Percentiles rank a stretch among this genome's conserved stretches.
These are phyloP conservation scores for Adansonia digitata DNA, from an alignment of 345 rosid species.

Conservation along the genomic window DNA sequence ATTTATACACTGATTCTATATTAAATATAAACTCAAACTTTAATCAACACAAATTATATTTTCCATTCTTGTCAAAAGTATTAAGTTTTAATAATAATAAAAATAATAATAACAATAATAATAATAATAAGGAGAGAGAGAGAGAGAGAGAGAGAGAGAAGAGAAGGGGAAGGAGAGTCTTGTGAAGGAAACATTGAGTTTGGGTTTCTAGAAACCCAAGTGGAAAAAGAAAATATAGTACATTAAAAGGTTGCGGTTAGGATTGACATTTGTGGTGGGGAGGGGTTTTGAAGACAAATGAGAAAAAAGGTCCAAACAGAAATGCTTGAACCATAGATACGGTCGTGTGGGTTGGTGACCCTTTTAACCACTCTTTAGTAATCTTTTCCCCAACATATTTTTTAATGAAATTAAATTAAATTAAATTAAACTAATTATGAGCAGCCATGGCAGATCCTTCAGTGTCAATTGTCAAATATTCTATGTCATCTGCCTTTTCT, in stretches of 20 bases:
- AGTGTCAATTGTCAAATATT: constrained; percentile 18
- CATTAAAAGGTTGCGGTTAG: constrained; percentile 32
- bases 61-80: not conserved
- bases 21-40: too few relatives aligned
- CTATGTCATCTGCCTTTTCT: not conserved
- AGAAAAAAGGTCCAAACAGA: constrained; percentile 15
- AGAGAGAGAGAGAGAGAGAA: too few relatives aligned
- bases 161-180: not conserved
- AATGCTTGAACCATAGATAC: constrained; percentile 24
- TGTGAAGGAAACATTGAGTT: not conserved
- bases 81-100: not conserved
- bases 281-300: constrained; percentile 21
- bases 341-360: constrained; percentile 60
- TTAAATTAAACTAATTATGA: not conserved
- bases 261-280: constrained; percentile 41
- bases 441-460: not conserved
- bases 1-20: too few relatives aligned
- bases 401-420: too few relatives aligned
- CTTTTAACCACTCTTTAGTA: constrained; percentile 47
- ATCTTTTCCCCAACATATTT: constrained; percentile 13
- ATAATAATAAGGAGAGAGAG: too few relatives aligned
- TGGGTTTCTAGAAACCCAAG: constrained; percentile 31
- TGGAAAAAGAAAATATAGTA: not conserved
- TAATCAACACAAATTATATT: not conserved
- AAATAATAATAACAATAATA: too few relatives aligned